A percentile compares a stretch with the other conserved stretches of the same genome.
Evolutionary conservation across 2,329 filamentous ascomycete species (phyloP).

Genomic region (Lanzia echinophila): DNA sequence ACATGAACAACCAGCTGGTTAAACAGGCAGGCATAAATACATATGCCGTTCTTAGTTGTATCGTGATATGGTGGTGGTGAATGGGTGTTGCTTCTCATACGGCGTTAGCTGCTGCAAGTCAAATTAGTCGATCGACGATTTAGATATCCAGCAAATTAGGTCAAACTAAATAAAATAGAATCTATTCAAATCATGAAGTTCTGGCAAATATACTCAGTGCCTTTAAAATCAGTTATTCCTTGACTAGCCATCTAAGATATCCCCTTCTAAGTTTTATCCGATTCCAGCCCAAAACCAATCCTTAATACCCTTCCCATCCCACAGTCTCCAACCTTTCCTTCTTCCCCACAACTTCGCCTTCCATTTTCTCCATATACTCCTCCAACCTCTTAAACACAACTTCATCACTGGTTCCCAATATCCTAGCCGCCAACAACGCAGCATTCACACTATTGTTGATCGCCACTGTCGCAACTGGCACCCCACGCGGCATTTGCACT

Average conservation of each 20-base stretch:
- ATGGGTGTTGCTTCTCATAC: no score
- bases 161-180: neutral
- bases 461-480: constrained; percentile 68
- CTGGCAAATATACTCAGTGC: no score
- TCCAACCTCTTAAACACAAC: constrained; percentile 52
- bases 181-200: neutral
- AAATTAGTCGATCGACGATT: neutral
- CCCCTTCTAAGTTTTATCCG: neutral
- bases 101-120: no score
- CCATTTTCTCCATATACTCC: constrained; percentile 56
- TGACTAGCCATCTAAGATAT: neutral
- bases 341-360: constrained; percentile 59
- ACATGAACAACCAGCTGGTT: no score
- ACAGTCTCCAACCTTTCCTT: constrained; percentile 48
- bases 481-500: constrained; percentile 69
- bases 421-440: constrained; percentile 62
- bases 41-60: no score
- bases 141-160: neutral
- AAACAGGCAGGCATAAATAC: no score
- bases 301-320: constrained; percentile 48
- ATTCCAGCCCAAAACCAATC: neutral
- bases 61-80: no score
- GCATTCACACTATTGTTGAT: constrained; percentile 79
- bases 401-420: constrained; percentile 53
- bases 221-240: neutral